phyloP scores from a whole-genome alignment of 345 rosid species.

The Sisymbrium altissimum region DNA sequence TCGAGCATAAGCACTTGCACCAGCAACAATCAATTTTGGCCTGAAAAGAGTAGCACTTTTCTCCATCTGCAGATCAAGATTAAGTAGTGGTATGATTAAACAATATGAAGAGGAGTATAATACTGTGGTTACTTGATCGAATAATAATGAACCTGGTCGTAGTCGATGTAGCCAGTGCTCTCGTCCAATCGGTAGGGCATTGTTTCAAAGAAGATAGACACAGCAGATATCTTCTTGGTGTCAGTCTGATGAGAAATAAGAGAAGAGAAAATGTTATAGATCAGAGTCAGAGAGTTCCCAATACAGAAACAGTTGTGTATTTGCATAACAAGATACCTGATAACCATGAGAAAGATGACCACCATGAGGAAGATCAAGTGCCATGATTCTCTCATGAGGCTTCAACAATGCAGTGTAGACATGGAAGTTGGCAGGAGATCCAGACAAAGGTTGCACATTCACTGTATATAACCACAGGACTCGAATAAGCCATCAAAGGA shows the following conservation, averaged over 20 bases:
- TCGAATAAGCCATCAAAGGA: constrained; percentile 20
- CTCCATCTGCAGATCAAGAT: constrained; percentile 63
- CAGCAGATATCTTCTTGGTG: constrained; percentile 97
- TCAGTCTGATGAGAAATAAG: constrained; percentile 65
- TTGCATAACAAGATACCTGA: constrained; percentile 53
- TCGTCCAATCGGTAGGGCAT: constrained; percentile 96
- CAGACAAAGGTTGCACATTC: constrained; percentile 94
- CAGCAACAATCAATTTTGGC: constrained; percentile 95
- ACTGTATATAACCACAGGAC: constrained; percentile 50
- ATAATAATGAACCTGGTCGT: constrained; percentile 76
- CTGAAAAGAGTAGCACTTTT: constrained; percentile 92
- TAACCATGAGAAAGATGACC: constrained; percentile 99
- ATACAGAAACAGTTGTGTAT: background rate
- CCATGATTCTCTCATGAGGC: constrained; percentile 99
- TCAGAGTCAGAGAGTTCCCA: background rate
- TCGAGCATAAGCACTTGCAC: constrained; percentile 97
- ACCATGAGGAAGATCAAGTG: constrained; percentile 99
- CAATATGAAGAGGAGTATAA: background rate
- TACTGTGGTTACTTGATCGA: background rate
- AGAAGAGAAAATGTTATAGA: constrained; percentile 1
- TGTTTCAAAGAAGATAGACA: constrained; percentile 96
- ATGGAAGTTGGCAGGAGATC: constrained; percentile 95
- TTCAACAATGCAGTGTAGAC: constrained; percentile 92
- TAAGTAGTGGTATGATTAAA: background rate
- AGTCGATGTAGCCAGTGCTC: constrained; percentile 93